Base-by-base conservation (phyloP, 768 basidiomycete species). In the Termitomyces heimii region DNA sequence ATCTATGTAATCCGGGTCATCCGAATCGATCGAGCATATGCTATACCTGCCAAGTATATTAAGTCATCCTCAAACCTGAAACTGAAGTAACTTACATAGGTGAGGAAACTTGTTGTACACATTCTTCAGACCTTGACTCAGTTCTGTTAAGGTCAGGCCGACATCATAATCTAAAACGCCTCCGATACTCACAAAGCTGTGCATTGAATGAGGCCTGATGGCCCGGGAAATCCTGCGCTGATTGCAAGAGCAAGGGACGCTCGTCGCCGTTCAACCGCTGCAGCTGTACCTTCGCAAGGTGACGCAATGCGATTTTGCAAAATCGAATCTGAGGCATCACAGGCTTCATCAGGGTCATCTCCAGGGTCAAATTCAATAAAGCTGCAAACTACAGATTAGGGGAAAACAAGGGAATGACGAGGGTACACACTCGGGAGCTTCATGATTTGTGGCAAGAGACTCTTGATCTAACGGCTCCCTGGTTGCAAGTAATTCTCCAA, bases 401-500 rank as follows among this genome's bases (percentile, higher is more conserved):
- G 7, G 22, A 20, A n/a, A 34, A 39, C 10, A 44, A 53, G 35
- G 35, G 29, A 22, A 32, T 24, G 20, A 13, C 14, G 4, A n/a
- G 29, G 26, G 20, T 4, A 48, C 48, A 43, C 47, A 59, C 57
- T 34, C 45, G n/a, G 39, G 13, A 40, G 16, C 26, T 32, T 29
- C n/a, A 37, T 18, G 24, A 14, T 48, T 22, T 24, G 35, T 31
- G 3, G 16, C 5, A 5, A 20, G 20, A 4, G 46, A 12, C 22
- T 32, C 40, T 31, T 34, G 20, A 14, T 52, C 46, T 26, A n/a
- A 46, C 24, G 46, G 16, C 37, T 51, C 29, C 31, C 22, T 59
- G 45, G 68, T 50, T 5, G 78, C 71, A 37, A 74, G 44, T 4
- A 81, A 78, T 24, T 74, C 75, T 4, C 55, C 62, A 34, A 72